Base-by-base conservation (phyloP, 192 early-diverging fungal species). In the Backusella sp. region DNA sequence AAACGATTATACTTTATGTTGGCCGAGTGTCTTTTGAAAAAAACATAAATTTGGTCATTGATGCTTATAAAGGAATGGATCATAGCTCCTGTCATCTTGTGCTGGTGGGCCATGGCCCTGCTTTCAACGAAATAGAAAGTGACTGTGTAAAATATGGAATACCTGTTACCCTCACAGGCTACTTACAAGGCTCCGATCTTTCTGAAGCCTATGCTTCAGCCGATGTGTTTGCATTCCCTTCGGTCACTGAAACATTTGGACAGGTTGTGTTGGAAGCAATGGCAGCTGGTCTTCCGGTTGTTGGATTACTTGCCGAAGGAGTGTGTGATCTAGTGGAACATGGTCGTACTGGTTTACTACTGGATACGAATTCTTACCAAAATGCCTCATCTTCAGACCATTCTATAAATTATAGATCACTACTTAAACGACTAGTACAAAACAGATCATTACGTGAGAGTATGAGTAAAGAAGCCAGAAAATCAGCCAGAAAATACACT, bases 181-280 rank as follows among this genome's bases (percentile, higher is more conserved):
- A 82, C 53, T 52, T 78, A 19, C 76, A 77, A 66, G 76, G 73
- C n/a, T 30, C 28, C 1, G 69, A 77, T 23, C 52, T 82, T 12
- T 73, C 76, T 17, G 69, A 68, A 46, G 80, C 80, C 3, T 82
- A 82, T 52, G 80, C 80, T 2, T 82, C 80, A 12, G 72, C 80
- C 34, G 80, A 82, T 75, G 66, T 82, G 14, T 82, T 82, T 75
- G 73, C 76, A 0, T 82, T 82, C 39, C 80, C 80, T 28, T 82
- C 80, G 9, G 32, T 39, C 9, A 77, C 80, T 15, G 80, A 82
- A 72, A 82, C 80, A 12, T 82, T 78, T 72, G 80, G 80, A 32
- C 80, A 82, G 36, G 76, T 82, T 15, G 80, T 82, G 0, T 59
- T 82, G 23, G 76, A 82, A 44, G 66, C 73, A 34, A 77, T 82